Evolutionary conservation across 495 filamentous ascomycete genomes (phyloP).

Genomic region (Hyaloscypha hepaticicola): DNA sequence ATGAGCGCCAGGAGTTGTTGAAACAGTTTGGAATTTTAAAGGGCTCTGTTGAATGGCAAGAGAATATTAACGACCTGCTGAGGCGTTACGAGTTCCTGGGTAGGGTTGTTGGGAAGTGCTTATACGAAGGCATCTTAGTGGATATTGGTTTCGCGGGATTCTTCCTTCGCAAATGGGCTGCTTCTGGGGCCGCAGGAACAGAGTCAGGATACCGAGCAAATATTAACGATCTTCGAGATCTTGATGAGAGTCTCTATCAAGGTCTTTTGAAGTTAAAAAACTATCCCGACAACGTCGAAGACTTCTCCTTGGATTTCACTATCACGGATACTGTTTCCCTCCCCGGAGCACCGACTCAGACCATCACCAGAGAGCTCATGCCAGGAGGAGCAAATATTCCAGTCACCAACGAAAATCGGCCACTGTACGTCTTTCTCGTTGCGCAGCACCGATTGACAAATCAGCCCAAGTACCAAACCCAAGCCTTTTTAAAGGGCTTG

Average conservation of each 20-base stretch:
- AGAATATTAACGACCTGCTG: conserved; percentile 59
- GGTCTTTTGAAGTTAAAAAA: conserved; percentile 89
- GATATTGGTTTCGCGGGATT: conserved; percentile 93
- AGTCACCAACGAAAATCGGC: conserved; percentile 88
- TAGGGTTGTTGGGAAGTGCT: conserved; percentile 90
- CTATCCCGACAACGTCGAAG: conserved; percentile 76
- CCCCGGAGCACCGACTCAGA: conserved; percentile 47
- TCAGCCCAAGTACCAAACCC: conserved; percentile 76
- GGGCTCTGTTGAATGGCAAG: conserved; percentile 52
- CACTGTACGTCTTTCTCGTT: conserved; percentile 91
- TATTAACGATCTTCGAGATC: conserved; percentile 88
- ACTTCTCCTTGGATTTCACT: conserved; percentile 85
- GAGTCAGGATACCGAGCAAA: conserved; percentile 80
- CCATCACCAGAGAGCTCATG: conserved; percentile 70
- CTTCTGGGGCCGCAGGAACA: conserved; percentile 59
- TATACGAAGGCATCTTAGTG: conserved; percentile 96
- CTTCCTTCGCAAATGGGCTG: conserved; percentile 93
- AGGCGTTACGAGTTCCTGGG: conserved; percentile 89
- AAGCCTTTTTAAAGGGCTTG: conserved; percentile 82
- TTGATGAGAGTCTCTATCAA: conserved; percentile 92
- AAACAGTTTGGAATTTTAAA: conserved; percentile 53
- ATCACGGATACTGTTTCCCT: conserved; percentile 74
- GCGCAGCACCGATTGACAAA: conserved; percentile 79
- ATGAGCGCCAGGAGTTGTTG: conserved; percentile 65
- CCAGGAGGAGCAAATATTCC: conserved; percentile 70